A percentile compares a stretch with the other conserved stretches of the same genome.
Conservation (phyloP, 306 rosid species). For the Glycine tomentella region DNA sequence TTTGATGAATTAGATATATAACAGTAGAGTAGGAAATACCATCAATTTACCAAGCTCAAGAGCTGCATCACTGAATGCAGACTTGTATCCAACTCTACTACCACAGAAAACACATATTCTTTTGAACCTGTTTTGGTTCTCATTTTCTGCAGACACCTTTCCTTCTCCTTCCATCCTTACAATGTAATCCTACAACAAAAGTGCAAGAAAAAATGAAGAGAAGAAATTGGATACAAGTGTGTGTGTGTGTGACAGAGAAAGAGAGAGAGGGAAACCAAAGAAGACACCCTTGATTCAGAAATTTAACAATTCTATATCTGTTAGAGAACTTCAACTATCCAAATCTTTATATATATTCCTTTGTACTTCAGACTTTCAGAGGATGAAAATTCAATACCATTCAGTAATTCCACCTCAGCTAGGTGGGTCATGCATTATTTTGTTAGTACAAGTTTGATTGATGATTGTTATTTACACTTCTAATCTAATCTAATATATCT, state of each 20-base stretch:
- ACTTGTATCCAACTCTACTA: conserved; percentile 15
- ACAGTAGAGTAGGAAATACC: conserved; percentile 12
- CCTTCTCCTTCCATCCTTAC: conserved; percentile 9
- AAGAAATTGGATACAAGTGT: not conserved
- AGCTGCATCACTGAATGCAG: conserved; percentile 34
- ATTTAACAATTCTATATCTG: not conserved
- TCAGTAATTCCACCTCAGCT: not conserved
- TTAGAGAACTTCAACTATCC: not conserved
- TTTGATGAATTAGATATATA: not conserved
- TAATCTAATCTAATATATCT: no score
- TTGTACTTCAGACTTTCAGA: not conserved
- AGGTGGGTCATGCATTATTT: conserved; percentile 6
- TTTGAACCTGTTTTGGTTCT: not conserved
- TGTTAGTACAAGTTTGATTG: not conserved
- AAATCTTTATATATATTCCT: not conserved
- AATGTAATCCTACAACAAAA: not conserved
- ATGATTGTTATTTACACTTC: not conserved
- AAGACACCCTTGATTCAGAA: conserved; percentile 6
- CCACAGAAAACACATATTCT: conserved; percentile 30
- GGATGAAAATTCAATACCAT: not conserved
- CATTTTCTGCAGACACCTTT: not conserved
- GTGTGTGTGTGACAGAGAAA: not conserved
- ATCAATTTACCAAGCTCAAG: conserved; percentile 20
- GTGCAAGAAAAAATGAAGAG: not conserved
- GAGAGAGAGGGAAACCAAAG: not conserved